These are phyloP conservation scores for Pseudogymnoascus sp. DNA, from an alignment of 2,329 filamentous ascomycete genomes.

Conservation along the genomic window DNA sequence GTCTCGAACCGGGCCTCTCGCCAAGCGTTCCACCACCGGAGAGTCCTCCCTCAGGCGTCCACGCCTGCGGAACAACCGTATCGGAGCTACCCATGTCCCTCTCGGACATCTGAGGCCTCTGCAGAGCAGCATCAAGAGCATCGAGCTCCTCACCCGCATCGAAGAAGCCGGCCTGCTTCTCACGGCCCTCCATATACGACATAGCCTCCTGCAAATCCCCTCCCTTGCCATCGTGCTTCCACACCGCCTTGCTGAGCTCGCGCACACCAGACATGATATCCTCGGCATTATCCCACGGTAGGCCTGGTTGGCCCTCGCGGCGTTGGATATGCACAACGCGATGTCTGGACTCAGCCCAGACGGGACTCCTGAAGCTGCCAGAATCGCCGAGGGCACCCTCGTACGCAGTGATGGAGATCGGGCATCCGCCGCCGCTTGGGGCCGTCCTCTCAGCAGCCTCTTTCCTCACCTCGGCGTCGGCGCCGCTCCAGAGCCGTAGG, in stretches of 20 bases:
- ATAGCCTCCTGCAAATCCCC: background rate
- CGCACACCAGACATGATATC: background rate
- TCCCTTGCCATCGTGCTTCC: background rate
- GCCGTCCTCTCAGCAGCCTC: background rate
- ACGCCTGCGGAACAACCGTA: background rate
- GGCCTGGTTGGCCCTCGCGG: background rate
- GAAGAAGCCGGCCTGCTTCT: background rate
- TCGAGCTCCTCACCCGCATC: background rate
- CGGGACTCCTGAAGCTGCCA: background rate
- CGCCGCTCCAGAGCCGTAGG: slow-evolving; percentile 46
- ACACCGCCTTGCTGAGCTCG: background rate
- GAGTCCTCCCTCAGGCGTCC: background rate
- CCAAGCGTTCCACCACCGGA: background rate
- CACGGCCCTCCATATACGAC: background rate
- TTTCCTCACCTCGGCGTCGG: slow-evolving; percentile 16
- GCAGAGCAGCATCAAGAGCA: background rate
- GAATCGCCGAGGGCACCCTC: background rate
- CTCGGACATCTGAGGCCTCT: background rate
- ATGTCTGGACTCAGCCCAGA: slow-evolving; percentile 3
- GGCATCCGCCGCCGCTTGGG: background rate
- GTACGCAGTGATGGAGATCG: background rate
- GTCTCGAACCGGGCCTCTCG: background rate
- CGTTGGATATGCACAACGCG: background rate
- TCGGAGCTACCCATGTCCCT: background rate
- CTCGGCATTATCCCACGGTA: slow-evolving; percentile 8